Evolutionary conservation across 164 flowering plant species (phyloP).

Genomic region (Aristolochia californica): DNA sequence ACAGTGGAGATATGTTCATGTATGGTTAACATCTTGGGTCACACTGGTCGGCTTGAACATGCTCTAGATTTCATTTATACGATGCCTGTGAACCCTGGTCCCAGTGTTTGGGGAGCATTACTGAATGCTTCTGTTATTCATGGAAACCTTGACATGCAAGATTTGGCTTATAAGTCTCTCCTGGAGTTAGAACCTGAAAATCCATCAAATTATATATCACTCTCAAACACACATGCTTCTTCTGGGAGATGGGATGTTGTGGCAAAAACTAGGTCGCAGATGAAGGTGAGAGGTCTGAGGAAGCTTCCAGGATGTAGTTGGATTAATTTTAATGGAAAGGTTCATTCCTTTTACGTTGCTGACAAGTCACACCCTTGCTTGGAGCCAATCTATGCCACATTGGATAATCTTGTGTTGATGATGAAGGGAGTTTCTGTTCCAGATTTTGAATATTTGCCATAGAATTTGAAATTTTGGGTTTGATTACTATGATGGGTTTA

Average conservation of each 20-base stretch:
- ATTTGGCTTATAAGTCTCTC: slow-evolving; percentile 44
- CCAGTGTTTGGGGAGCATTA: slow-evolving; percentile 71
- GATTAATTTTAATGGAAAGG: slow-evolving; percentile 35
- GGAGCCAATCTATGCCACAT: slow-evolving; percentile 28
- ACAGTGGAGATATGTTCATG: slow-evolving; percentile 61
- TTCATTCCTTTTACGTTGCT: slow-evolving; percentile 47
- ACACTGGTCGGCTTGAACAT: slow-evolving; percentile 44
- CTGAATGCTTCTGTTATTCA: slow-evolving; percentile 38
- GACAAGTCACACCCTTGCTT: slow-evolving; percentile 48
- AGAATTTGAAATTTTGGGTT: not conserved
- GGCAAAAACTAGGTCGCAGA: slow-evolving; percentile 39
- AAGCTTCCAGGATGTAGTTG: slow-evolving; percentile 78
- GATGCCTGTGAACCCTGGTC: slow-evolving; percentile 54
- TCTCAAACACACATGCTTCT: slow-evolving; percentile 59
- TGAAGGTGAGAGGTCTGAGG: slow-evolving; percentile 45
- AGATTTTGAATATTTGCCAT: slow-evolving; percentile 13
- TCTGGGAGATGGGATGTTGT: slow-evolving; percentile 57
- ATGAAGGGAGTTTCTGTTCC: slow-evolving; percentile 26
- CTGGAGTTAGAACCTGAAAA: slow-evolving; percentile 53
- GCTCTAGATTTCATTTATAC: slow-evolving; percentile 46
- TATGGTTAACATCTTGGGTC: slow-evolving; percentile 58
- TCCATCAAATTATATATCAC: slow-evolving; percentile 52
- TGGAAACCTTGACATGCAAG: slow-evolving; percentile 40
- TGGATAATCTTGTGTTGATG: slow-evolving; percentile 26
- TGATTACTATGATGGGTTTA: not conserved